Conservation (phyloP, 2,329 filamentous ascomycete species). For the Aspergillus tubingensis region DNA sequence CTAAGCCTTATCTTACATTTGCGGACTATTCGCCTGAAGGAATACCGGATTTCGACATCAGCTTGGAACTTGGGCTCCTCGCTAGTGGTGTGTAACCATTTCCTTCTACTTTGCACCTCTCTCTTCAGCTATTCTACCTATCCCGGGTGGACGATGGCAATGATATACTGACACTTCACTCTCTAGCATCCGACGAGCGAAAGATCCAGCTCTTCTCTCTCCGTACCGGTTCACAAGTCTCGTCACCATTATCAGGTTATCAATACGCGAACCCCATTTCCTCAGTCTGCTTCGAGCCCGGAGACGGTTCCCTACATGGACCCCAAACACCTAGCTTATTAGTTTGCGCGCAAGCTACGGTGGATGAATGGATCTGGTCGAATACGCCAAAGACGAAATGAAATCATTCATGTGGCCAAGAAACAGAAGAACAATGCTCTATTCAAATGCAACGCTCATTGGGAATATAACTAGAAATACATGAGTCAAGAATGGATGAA, state of each 20-base stretch:
- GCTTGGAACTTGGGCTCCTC: constrained; percentile 39
- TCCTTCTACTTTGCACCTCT: not conserved
- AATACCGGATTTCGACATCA: constrained; percentile 40
- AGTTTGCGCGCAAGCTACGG: constrained; percentile 32
- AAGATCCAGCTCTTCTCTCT: constrained; percentile 43
- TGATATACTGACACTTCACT: not conserved
- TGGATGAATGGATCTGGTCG: constrained; percentile 45
- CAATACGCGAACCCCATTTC: constrained; percentile 29
- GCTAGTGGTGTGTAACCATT: constrained; percentile 36
- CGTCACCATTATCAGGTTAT: constrained; percentile 29
- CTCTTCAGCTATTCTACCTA: not conserved
- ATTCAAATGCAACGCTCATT: constrained; percentile 4
- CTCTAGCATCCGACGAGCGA: constrained; percentile 34
- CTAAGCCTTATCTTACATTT: constrained; percentile 41
- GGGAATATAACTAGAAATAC: constrained; percentile 5
- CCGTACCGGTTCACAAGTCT: constrained; percentile 35
- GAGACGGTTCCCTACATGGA: constrained; percentile 24
- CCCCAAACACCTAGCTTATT: constrained; percentile 38
- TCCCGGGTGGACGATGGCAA: no score
- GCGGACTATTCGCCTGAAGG: constrained; percentile 30
- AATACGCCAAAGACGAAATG: not conserved
- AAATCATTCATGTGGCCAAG: not conserved
- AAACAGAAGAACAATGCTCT: not conserved
- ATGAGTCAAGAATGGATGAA: not conserved
- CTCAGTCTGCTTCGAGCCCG: constrained; percentile 38